phyloP scores from a whole-genome alignment of 192 early-diverging fungal species.

The Mortierella claussenii region DNA sequence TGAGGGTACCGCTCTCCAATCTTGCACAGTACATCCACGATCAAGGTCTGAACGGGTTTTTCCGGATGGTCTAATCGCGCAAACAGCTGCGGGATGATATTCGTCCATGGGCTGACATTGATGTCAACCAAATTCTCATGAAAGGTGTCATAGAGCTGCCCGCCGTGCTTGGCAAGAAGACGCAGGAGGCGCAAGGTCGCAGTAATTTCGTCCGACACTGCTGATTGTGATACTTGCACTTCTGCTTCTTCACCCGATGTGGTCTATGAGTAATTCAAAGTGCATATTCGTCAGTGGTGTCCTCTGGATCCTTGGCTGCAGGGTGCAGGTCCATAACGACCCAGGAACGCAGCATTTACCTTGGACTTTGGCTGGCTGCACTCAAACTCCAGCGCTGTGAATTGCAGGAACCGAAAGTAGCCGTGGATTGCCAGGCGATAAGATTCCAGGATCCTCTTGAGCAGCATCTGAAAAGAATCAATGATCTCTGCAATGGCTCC shows the following conservation, averaged over 20 bases:
- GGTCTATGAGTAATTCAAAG: constrained; percentile 4
- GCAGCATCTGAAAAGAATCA: constrained; percentile 20
- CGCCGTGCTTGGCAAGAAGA: constrained; percentile 71
- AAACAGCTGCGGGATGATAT: constrained; percentile 81
- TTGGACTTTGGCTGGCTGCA: constrained; percentile 29
- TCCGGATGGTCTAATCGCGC: constrained; percentile 75
- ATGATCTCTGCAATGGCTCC: constrained; percentile 11
- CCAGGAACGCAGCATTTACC: constrained; percentile 1
- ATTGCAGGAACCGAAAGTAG: constrained; percentile 48
- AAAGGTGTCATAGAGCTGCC: constrained; percentile 59
- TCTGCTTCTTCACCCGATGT: constrained; percentile 28
- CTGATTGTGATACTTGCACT: constrained; percentile 25
- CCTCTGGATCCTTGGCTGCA: too few species aligned
- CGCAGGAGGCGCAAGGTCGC: constrained; percentile 71
- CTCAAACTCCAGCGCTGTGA: constrained; percentile 31
- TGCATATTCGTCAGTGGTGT: not conserved
- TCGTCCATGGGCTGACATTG: constrained; percentile 65
- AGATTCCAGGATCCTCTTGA: constrained; percentile 28
- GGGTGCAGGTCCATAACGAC: not conserved
- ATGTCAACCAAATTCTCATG: constrained; percentile 50
- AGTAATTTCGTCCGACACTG: constrained; percentile 59
- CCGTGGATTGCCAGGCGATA: constrained; percentile 41
- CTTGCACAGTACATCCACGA: constrained; percentile 65
- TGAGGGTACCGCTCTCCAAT: constrained; percentile 73
- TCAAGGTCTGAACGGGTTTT: constrained; percentile 59